Evolutionary conservation across 129 eudicot genomes (phyloP).

Genomic region (Silybum marianum): DNA sequence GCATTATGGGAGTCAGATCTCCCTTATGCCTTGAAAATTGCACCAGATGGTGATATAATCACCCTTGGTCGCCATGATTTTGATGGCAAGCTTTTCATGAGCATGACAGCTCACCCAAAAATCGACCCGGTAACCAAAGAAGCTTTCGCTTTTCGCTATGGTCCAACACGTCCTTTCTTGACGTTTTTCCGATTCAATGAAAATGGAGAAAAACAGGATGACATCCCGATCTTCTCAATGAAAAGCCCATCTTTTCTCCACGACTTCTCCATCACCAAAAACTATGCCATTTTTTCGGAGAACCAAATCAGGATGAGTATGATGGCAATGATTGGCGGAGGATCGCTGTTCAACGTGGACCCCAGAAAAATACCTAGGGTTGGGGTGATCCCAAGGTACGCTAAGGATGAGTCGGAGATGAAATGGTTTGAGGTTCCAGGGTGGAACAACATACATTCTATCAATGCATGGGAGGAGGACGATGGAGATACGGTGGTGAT

Average conservation of each 20-base stretch:
- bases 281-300: conserved; percentile 31
- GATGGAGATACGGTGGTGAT: conserved; percentile 30
- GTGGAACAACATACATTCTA: conserved; percentile 30
- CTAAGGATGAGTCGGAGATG: conserved; percentile 31
- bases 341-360: conserved; percentile 21
- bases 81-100: conserved; percentile 8
- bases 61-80: conserved; percentile 20
- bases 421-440: conserved; percentile 39
- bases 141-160: conserved; percentile 5
- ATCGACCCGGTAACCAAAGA: conserved; percentile 9
- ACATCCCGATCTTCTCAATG: conserved; percentile 26
- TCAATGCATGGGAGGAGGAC: conserved; percentile 43
- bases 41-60: neutral
- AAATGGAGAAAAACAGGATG: conserved; percentile 5
- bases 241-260: conserved; percentile 31
- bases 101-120: conserved; percentile 20
- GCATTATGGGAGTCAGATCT: conserved; percentile 21
- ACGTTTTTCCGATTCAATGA: conserved; percentile 11
- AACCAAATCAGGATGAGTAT: conserved; percentile 36
- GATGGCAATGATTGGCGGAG: conserved; percentile 21
- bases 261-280: conserved; percentile 38
- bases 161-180: neutral
- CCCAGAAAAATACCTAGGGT: conserved; percentile 20
- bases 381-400: conserved; percentile 35
- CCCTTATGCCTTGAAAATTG: conserved; percentile 1